These are phyloP conservation scores for Raphanus sativus DNA, from an alignment of 345 rosid species.

Conservation along the genomic window DNA sequence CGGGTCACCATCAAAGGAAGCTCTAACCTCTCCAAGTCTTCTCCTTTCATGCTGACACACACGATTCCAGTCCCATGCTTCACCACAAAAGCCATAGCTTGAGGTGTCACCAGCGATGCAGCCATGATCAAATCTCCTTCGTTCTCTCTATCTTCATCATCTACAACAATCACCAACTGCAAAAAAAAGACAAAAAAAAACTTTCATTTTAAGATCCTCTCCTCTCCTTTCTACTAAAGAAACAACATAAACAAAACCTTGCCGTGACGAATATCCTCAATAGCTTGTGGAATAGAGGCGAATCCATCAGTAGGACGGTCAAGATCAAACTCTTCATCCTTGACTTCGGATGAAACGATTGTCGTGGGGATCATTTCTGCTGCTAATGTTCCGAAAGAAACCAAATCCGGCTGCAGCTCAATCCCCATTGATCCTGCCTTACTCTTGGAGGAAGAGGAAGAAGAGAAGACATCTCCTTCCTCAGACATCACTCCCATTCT, in stretches of 20 bases:
- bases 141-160: constrained; percentile 92
- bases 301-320: constrained; percentile 66
- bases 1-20: constrained; percentile 84
- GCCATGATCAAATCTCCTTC: constrained; percentile 97
- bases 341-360: constrained; percentile 22
- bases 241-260: constrained; percentile 49
- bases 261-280: constrained; percentile 73
- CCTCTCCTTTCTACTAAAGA: not conserved
- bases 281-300: constrained; percentile 67
- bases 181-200: not conserved
- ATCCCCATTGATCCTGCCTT: constrained; percentile 42
- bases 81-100: constrained; percentile 88
- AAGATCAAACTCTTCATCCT: constrained; percentile 62
- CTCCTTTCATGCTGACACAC: constrained; percentile 81
- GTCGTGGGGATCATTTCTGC: constrained; percentile 50
- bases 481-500: constrained; percentile 50
- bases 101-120: constrained; percentile 69
- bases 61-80: constrained; percentile 91
- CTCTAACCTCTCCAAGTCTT: constrained; percentile 78
- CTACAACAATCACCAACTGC: constrained; percentile 83
- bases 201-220: not conserved
- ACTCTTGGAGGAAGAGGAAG: constrained; percentile 35
- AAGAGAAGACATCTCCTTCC: constrained; percentile 49
- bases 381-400: constrained; percentile 48
- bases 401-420: constrained; percentile 48